Conservation (phyloP, 768 basidiomycete genomes). For the Termitomyces sp. region DNA sequence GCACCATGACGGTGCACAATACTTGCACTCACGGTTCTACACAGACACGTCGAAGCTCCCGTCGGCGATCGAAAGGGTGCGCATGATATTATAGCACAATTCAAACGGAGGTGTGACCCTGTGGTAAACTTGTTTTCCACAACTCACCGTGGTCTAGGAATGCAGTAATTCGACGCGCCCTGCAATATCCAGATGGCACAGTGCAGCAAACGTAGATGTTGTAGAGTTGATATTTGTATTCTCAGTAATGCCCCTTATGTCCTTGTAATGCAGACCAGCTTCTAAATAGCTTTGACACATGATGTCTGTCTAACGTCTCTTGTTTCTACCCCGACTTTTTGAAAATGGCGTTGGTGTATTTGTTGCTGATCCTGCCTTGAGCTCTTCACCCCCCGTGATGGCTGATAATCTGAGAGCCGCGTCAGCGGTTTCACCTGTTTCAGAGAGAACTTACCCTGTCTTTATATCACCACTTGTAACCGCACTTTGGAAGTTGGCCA, state of each 20-base stretch:
- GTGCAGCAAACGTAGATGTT: not conserved
- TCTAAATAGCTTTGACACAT: not conserved
- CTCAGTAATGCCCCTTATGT: not conserved
- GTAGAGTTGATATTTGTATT: not conserved
- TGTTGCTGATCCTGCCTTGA: slow-evolving; percentile 2
- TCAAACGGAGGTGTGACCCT: slow-evolving; percentile 55
- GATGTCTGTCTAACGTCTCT: slow-evolving; percentile 24
- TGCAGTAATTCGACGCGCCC: slow-evolving; percentile 46
- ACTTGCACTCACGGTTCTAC: not conserved
- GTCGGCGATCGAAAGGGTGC: slow-evolving; percentile 41
- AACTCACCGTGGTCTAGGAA: slow-evolving; percentile 33
- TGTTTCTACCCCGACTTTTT: slow-evolving; percentile 27
- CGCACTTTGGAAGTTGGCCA: slow-evolving; percentile 50
- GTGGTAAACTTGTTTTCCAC: not conserved
- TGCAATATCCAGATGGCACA: slow-evolving; percentile 41
- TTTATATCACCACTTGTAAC: slow-evolving; percentile 56
- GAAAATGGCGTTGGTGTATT: not conserved
- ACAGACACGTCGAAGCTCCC: slow-evolving; percentile 21
- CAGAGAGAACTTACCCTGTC: slow-evolving; percentile 37
- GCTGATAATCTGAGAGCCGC: slow-evolving; percentile 36
- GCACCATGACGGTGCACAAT: not conserved
- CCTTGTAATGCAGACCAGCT: not conserved
- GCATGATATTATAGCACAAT: slow-evolving; percentile 49
- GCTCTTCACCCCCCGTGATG: slow-evolving; percentile 23
- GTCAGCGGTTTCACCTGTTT: not conserved